phyloP scores from a whole-genome alignment of 163 green algal genomes.

The Volvox carteri region DNA sequence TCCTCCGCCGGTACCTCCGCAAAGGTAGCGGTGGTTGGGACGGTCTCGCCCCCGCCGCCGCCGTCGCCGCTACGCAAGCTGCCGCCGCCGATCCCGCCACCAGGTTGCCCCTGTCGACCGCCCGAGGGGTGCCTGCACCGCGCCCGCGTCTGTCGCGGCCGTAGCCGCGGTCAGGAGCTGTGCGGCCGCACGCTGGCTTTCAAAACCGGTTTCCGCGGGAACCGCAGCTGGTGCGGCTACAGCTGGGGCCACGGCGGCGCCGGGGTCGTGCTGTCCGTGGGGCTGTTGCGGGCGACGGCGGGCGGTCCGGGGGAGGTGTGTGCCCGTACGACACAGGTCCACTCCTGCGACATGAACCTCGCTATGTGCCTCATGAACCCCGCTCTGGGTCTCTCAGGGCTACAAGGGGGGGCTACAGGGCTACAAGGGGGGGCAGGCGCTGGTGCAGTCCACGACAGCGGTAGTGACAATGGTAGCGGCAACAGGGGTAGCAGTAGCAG shows the following conservation, averaged over 20 bases:
- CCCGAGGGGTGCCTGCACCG: constrained; percentile 35
- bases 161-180: constrained; percentile 40
- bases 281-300: not conserved
- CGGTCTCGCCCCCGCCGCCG: not conserved
- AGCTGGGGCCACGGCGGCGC: constrained; percentile 52
- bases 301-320: constrained; percentile 31
- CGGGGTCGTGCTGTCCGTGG: constrained; percentile 29
- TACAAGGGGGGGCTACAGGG: not conserved
- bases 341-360: constrained; percentile 54
- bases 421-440: not conserved
- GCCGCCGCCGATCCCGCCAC: constrained; percentile 7
- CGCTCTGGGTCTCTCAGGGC: not conserved
- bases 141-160: constrained; percentile 32
- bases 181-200: constrained; percentile 25
- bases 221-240: constrained; percentile 41
- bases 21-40: not conserved
- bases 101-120: constrained; percentile 46
- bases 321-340: not conserved
- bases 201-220: constrained; percentile 30
- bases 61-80: not conserved
- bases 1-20: no score
- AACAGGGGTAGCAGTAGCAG: not conserved
- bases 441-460: not conserved
- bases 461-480: not conserved
- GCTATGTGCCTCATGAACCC: constrained; percentile 44